Base-by-base conservation (phyloP, 2,329 filamentous ascomycete species). In the Botrytis galanthina region DNA sequence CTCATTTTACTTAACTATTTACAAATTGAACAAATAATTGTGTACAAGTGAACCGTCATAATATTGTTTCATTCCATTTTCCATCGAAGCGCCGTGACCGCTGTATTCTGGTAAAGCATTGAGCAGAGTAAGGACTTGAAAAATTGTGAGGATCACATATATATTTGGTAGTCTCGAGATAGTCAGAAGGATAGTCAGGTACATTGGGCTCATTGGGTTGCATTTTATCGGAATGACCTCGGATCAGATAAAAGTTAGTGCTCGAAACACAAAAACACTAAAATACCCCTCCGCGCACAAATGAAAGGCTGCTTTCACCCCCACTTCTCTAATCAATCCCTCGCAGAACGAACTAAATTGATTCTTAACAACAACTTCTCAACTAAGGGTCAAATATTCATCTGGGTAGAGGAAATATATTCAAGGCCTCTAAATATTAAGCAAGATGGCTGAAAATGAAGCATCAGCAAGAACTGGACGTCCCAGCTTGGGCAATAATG, bases 401-500 rank as follows among this genome's bases (percentile, higher is more conserved):
- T 12, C 48, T n/a, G 7, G 26, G 48, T 6, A 20, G 37, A n/a
- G 29, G 8, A 35, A 22, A 32, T 1, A 29, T 42, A 68, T 42
- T 68, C 48, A 57, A 37, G 20, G 10, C 35, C 35, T 68, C 26
- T n/a, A 29, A 29, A 22, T 9, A 26, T 22, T 10, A 12, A 42
- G 20, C 48, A 42, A 37, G 32, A 72, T 72, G 71, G 54, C 48
- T 12, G 62, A 72, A 60, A 67, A 66, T 16, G 72, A 66, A 32
- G 37, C 75, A 26, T 54, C 76, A 29, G 62, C 76, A 51, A 77
- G 73, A 48, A 67, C 76, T 62, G 73, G 71, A 18, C 77, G 80
- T 51, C 79, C 79, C n/a, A 78, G 75, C 70, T 75, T 81, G 16
- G 77, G 76, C 46, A 74, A 62, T n/a, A 77, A 74, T 64, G 87